Base-by-base conservation (phyloP, 2,329 filamentous ascomycete genomes). In the Fusarium cyanostomum region DNA sequence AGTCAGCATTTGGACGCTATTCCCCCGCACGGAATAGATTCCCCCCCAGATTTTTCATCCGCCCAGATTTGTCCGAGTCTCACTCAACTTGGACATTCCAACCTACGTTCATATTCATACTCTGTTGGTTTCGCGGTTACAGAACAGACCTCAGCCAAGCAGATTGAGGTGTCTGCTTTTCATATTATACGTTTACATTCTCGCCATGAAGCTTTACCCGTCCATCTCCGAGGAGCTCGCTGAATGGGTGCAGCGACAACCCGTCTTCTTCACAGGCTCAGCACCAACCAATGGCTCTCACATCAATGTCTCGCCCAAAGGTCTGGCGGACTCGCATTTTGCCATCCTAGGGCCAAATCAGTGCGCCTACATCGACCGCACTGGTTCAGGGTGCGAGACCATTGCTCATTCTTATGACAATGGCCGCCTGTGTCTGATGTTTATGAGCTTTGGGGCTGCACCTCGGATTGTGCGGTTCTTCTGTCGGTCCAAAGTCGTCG, bases 231-330 rank as follows among this genome's bases (percentile, higher is more conserved):
- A 80, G 7, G 79, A 87, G 27, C 82, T 91, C 30, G 79, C 81
- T 54, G 75, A 80, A 35, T 93, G 90, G 89, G 84, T 88, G 46
- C 80, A 87, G 43, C 75, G 79, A 10, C 91, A 94, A 68, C 85
- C 88, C 52, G 78, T 94, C 68, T 93, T 93, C 82, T 93, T 90
- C 80, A 88, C 90, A 10, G 89, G 86, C 35, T 91, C 89, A 12
- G 89, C 91, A 1, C 89, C 90, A 1, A 82, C 87, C 24, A 81
- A 82, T n/a, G 88, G 85, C 16, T 76, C 79, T 3, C 90, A 94
- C 77, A 81, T 94, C 79, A 94, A 94, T 70, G 78, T 92, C 52
- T 93, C 90, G 0, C 89, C 91, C 44, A 92, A 94, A 75, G 90
- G 91, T 44, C 82, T 89, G 18, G 79, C 86, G 0, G 80, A 83